Conservation (phyloP, 2,329 filamentous ascomycete genomes). For the Paecilomyces sp. region DNA sequence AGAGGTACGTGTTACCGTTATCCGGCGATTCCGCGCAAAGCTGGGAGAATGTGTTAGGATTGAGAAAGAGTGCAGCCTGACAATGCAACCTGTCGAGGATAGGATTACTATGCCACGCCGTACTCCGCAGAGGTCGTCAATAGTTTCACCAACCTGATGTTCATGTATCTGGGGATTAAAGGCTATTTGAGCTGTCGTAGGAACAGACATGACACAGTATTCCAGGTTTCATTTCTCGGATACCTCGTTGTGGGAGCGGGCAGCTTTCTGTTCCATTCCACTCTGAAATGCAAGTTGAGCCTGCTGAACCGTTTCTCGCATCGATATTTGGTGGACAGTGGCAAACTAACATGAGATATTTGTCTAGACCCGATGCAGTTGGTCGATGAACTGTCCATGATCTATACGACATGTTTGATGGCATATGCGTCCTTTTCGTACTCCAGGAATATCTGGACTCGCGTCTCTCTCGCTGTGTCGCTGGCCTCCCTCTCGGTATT, state of each 20-base stretch:
- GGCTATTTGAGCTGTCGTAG: slow-evolving; percentile 67
- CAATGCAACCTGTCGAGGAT: slow-evolving; percentile 10
- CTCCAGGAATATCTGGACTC: slow-evolving; percentile 46
- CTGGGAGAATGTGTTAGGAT: background rate
- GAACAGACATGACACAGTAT: slow-evolving; percentile 68
- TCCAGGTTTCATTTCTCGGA: slow-evolving; percentile 59
- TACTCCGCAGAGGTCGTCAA: slow-evolving; percentile 75
- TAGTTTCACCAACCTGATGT: slow-evolving; percentile 74
- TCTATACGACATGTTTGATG: slow-evolving; percentile 65
- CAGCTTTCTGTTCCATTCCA: slow-evolving; percentile 58
- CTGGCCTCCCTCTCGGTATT: slow-evolving; percentile 53
- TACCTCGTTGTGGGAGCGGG: slow-evolving; percentile 56
- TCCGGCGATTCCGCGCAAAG: background rate
- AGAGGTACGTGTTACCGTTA: slow-evolving; percentile 49
- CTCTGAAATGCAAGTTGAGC: slow-evolving; percentile 49
- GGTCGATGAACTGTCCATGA: slow-evolving; percentile 64
- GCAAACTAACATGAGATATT: background rate
- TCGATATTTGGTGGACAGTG: background rate
- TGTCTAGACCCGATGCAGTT: slow-evolving; percentile 61
- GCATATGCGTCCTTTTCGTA: slow-evolving; percentile 70
- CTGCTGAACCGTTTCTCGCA: background rate
- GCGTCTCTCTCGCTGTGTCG: slow-evolving; percentile 49
- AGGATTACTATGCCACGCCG: slow-evolving; percentile 69
- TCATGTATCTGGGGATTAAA: slow-evolving; percentile 68
- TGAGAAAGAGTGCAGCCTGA: background rate